Evolutionary conservation across 2,329 filamentous ascomycete genomes (phyloP).

Genomic region (Ascochyta pisi): DNA sequence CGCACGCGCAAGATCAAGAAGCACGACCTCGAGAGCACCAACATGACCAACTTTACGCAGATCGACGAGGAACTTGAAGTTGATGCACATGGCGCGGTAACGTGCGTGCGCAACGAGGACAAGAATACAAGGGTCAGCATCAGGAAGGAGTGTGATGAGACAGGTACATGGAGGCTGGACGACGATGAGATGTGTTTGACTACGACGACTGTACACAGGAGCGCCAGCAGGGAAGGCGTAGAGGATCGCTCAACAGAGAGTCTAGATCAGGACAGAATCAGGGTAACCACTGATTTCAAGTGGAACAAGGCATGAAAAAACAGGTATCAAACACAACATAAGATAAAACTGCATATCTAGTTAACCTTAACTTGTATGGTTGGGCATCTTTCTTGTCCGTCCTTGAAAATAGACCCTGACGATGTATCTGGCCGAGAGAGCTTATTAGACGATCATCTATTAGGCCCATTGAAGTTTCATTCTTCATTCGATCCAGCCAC

Average conservation of each 20-base stretch:
- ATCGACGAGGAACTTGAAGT: constrained; percentile 12
- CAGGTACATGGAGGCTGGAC: constrained; percentile 22
- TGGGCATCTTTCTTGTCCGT: too few relatives aligned
- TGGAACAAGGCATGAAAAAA: constrained; percentile 19
- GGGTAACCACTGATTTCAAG: constrained; percentile 25
- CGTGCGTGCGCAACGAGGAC: background rate
- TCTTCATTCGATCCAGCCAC: too few relatives aligned
- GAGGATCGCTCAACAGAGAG: constrained; percentile 11
- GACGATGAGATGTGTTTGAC: constrained; percentile 32
- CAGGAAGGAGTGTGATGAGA: constrained; percentile 13
- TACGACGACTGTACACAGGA: constrained; percentile 22
- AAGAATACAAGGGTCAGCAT: constrained; percentile 2
- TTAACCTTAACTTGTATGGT: too few relatives aligned
- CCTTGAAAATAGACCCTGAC: too few relatives aligned
- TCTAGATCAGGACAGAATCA: constrained; percentile 16
- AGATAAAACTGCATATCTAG: too few relatives aligned
- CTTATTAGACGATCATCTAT: too few relatives aligned
- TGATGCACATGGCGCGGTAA: constrained; percentile 1
- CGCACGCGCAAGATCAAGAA: constrained; percentile 27
- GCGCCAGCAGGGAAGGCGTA: constrained; percentile 10
- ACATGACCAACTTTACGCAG: constrained; percentile 9
- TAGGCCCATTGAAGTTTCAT: too few relatives aligned
- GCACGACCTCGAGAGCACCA: constrained; percentile 19
- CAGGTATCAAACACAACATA: background rate
- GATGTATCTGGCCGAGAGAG: too few relatives aligned